phyloP scores from a whole-genome alignment of 768 basidiomycete genomes.

The Cystofilobasidium macerans region DNA sequence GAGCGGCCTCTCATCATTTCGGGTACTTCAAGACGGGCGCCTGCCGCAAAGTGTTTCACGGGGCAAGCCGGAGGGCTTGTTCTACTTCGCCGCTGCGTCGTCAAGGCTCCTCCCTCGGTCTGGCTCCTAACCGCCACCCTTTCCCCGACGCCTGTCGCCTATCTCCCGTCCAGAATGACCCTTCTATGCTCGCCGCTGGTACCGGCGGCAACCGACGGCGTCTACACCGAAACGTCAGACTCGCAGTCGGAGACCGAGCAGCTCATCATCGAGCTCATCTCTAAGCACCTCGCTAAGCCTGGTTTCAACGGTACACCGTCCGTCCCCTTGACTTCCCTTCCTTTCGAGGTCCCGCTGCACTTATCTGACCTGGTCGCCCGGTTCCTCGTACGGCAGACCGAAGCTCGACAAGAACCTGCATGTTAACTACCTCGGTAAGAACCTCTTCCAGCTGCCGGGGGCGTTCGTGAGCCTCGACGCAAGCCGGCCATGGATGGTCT shows the following conservation, averaged over 20 bases:
- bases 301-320: slow-evolving; percentile 5
- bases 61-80: no score
- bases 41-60: no score
- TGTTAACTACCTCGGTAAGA: slow-evolving; percentile 61
- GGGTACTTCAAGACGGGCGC: no score
- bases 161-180: not conserved
- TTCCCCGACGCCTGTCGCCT: not conserved
- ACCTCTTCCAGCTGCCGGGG: slow-evolving; percentile 65
- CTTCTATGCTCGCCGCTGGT: not conserved
- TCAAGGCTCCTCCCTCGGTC: no score
- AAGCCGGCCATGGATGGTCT: slow-evolving; percentile 87
- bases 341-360: not conserved
- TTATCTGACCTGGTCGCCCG: not conserved
- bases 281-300: not conserved
- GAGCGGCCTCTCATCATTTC: no score
- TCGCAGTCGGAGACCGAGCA: slow-evolving; percentile 51
- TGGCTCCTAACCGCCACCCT: no score
- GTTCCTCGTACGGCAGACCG: not conserved
- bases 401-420: slow-evolving; percentile 54
- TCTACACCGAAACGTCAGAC: slow-evolving; percentile 53
- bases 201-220: slow-evolving; percentile 47
- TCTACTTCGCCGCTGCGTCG: no score
- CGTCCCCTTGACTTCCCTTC: not conserved
- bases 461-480: slow-evolving; percentile 79
- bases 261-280: slow-evolving; percentile 49